These are phyloP conservation scores for Phalaenopsis equestris DNA, from an alignment of 106 monocot genomes.

Conservation along the genomic window DNA sequence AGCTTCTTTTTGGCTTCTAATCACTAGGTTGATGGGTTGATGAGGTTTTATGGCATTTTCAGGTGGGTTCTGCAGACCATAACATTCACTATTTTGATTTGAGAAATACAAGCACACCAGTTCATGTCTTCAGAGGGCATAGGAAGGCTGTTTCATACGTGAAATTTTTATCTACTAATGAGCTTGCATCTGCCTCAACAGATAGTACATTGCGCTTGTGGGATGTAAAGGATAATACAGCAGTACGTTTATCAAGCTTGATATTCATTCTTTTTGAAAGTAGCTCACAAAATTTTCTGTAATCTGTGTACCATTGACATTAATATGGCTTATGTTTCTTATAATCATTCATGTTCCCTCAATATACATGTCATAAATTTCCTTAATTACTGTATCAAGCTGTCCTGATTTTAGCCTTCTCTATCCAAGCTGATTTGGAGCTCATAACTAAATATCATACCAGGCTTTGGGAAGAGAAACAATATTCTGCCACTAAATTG, in stretches of 20 bases:
- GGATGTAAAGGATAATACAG: slow-evolving; percentile 83
- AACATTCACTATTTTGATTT: slow-evolving; percentile 96
- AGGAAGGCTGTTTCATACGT: slow-evolving; percentile 96
- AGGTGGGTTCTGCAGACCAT: slow-evolving; percentile 98
- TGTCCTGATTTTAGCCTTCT: too few species aligned
- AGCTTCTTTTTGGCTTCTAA: background rate
- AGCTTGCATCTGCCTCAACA: slow-evolving; percentile 94
- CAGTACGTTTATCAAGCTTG: slow-evolving; percentile 25
- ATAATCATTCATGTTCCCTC: background rate
- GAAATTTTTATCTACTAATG: slow-evolving; percentile 83
- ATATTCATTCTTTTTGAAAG: background rate
- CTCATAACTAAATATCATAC: too few species aligned
- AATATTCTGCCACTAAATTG: too few species aligned
- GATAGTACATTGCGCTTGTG: slow-evolving; percentile 90
- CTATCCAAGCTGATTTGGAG: too few species aligned
- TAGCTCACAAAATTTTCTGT: background rate
- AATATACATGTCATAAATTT: background rate
- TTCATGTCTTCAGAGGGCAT: slow-evolving; percentile 80
- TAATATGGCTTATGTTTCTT: background rate
- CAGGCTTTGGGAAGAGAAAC: too few species aligned
- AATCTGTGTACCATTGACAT: background rate
- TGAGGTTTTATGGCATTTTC: slow-evolving; percentile 7
- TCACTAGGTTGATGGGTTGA: background rate
- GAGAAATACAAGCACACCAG: slow-evolving; percentile 74
- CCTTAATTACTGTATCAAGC: too few species aligned